phyloP scores from a whole-genome alignment of 1,284 basidiomycete genomes.

The Ceratobasidium theobromae region DNA sequence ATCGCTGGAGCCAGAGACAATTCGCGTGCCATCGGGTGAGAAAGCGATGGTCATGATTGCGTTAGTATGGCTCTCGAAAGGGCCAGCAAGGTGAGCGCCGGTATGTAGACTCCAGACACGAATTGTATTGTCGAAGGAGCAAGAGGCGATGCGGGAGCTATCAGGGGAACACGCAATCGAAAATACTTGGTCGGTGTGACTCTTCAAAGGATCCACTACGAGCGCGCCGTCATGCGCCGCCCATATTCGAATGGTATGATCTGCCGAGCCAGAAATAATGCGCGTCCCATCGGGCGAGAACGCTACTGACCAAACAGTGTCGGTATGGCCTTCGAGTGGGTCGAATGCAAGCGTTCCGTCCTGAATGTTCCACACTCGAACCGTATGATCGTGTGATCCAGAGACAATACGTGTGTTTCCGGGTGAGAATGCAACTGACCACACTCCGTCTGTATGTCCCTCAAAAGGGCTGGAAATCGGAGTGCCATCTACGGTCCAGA shows the following conservation, averaged over 20 bases:
- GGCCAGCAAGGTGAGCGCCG: not conserved
- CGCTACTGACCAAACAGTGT: not conserved
- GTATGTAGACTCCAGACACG: not conserved
- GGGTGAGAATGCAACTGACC: not conserved
- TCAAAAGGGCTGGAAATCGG: not conserved
- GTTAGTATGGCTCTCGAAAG: not conserved
- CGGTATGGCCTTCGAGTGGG: not conserved
- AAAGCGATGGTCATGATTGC: constrained; percentile 12
- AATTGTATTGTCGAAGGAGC: not conserved
- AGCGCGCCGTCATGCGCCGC: not conserved
- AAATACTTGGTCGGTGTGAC: not conserved
- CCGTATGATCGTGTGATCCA: not conserved
- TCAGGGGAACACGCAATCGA: constrained; percentile 1
- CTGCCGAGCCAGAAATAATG: not conserved
- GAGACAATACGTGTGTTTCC: constrained; percentile 33
- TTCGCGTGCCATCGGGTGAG: constrained; percentile 12
- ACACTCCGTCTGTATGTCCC: not conserved
- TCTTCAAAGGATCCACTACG: not conserved
- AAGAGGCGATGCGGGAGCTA: not conserved
- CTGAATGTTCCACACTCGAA: not conserved
- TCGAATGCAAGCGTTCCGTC: not conserved
- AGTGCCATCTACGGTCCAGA: not conserved
- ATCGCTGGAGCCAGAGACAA: constrained; percentile 24
- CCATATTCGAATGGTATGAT: not conserved
- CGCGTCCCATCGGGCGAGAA: not conserved